Evolutionary conservation across 208 protist species (phyloP).

Genomic region (Acanthamoeba lenticulata): DNA sequence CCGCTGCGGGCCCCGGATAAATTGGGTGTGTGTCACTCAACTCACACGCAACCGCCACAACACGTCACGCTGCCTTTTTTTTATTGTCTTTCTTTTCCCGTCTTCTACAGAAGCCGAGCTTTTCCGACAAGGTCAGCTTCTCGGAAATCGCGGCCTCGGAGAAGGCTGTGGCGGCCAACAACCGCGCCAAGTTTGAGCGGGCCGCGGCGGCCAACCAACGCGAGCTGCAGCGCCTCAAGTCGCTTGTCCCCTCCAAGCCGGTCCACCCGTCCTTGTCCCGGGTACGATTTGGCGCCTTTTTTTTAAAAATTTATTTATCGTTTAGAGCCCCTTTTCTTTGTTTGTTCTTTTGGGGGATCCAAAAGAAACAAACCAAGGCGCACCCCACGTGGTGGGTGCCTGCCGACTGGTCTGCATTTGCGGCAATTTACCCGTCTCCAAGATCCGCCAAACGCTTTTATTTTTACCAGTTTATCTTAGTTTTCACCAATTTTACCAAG

Average conservation of each 20-base stretch:
- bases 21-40: background rate
- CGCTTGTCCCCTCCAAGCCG: slow-evolving; percentile 6
- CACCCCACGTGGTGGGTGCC: too few relatives aligned
- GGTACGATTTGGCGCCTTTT: background rate
- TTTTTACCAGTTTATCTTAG: too few relatives aligned
- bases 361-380: too few relatives aligned
- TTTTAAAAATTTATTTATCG: background rate
- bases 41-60: background rate
- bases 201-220: background rate
- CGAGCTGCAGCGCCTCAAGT: slow-evolving; percentile 12
- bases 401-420: too few relatives aligned
- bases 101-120: background rate
- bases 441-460: too few relatives aligned
- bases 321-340: background rate
- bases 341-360: background rate
- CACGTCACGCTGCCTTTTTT: background rate
- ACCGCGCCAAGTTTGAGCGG: slow-evolving; percentile 32
- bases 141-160: slow-evolving; percentile 7
- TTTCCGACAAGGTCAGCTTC: background rate
- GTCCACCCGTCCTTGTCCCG: background rate
- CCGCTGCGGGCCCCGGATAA: too few relatives aligned
- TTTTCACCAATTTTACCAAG: too few relatives aligned
- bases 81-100: too few relatives aligned
- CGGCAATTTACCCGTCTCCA: too few relatives aligned
- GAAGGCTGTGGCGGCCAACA: background rate